Evolutionary conservation across 2,329 filamentous ascomycete species (phyloP).

Genomic region (Dichotomopilus funicola): DNA sequence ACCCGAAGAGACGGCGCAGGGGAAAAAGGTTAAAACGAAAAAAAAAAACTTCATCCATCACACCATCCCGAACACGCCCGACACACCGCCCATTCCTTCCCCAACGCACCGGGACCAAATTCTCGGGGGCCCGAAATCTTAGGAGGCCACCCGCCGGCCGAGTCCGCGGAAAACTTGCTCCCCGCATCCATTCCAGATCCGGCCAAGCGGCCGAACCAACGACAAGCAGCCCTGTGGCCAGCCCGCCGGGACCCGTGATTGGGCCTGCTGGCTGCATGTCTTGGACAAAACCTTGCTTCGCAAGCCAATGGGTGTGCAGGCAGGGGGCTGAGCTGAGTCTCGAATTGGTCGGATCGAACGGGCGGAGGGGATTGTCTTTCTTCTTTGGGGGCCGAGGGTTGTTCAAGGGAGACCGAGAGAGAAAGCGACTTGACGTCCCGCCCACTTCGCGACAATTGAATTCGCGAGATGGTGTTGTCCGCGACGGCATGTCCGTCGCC

Average conservation of each 20-base stretch:
- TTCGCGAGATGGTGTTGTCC: not conserved
- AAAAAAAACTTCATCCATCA: no score
- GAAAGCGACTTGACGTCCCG: no score
- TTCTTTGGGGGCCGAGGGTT: no score
- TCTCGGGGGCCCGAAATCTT: not conserved
- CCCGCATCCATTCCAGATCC: conserved; percentile 11
- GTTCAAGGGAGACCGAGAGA: no score
- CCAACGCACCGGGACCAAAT: not conserved
- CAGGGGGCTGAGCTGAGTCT: not conserved
- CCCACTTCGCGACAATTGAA: not conserved
- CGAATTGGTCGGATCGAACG: not conserved
- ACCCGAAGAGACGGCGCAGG: no score
- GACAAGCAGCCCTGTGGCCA: not conserved
- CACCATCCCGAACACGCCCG: not conserved
- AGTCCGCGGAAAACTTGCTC: not conserved
- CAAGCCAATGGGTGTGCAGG: not conserved
- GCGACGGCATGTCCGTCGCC: not conserved
- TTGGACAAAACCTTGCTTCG: conserved; percentile 1
- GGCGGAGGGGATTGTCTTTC: no score
- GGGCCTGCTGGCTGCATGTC: not conserved
- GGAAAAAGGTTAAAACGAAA: no score
- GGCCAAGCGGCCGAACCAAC: conserved; percentile 1
- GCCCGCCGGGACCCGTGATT: not conserved
- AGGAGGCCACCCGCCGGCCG: not conserved
- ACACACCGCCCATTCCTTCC: conserved; percentile 5